These are phyloP conservation scores for Alternaria sp. DNA, from an alignment of 2,329 filamentous ascomycete genomes.

Conservation along the genomic window DNA sequence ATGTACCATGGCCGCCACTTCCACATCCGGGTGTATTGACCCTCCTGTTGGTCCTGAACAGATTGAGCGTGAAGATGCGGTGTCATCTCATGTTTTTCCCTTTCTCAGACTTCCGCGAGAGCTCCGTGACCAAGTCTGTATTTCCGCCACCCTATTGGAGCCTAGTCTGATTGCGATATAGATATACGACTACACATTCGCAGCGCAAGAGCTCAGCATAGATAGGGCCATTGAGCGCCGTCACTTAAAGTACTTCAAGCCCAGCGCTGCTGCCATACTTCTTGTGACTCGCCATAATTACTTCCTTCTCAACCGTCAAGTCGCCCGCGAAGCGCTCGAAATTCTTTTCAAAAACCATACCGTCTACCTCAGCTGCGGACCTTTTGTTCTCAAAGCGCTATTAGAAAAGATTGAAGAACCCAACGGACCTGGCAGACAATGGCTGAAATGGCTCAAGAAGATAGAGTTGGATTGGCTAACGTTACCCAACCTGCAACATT, in stretches of 20 bases:
- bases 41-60: constrained; percentile 1
- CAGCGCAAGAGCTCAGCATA: constrained; percentile 33
- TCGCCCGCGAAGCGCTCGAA: constrained; percentile 47
- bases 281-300: constrained; percentile 46
- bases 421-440: constrained; percentile 34
- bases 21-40: neutral
- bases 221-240: constrained; percentile 46
- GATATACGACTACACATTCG: constrained; percentile 45
- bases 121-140: constrained; percentile 46
- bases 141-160: neutral
- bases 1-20: constrained; percentile 24
- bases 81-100: constrained; percentile 25
- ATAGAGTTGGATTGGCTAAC: constrained; percentile 49
- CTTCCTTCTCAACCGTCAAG: constrained; percentile 45
- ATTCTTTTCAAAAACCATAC: constrained; percentile 46
- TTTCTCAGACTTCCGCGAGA: constrained; percentile 48
- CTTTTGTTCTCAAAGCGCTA: constrained; percentile 44
- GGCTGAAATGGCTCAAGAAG: constrained; percentile 42
- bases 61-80: constrained; percentile 7
- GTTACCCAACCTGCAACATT: constrained; percentile 43
- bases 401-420: constrained; percentile 39
- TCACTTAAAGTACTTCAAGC: constrained; percentile 43
- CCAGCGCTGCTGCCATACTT: constrained; percentile 41
- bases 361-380: constrained; percentile 46
- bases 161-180: constrained; percentile 12